Conservation (phyloP, 768 basidiomycete genomes). For the Lepiota venenata region DNA sequence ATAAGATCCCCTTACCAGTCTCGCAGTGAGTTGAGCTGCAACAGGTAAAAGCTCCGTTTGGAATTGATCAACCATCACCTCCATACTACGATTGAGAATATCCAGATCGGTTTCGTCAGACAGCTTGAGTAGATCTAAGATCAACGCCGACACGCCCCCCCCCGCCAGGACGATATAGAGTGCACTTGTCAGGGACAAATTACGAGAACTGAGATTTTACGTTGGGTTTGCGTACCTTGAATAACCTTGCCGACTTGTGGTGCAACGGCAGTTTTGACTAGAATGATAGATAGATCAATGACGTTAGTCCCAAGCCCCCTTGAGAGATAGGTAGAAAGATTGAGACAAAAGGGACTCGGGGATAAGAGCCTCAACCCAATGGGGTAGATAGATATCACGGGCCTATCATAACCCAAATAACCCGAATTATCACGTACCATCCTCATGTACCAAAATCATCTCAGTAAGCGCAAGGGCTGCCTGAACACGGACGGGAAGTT, state of each 20-base stretch:
- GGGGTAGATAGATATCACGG: neutral
- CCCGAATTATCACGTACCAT: conserved; percentile 35
- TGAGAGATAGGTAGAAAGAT: too few relatives aligned
- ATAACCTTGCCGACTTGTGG: conserved; percentile 85
- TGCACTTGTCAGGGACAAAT: neutral
- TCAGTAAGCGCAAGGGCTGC: conserved; percentile 80
- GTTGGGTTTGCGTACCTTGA: conserved; percentile 49
- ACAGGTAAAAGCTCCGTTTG: conserved; percentile 83
- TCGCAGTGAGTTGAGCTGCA: conserved; percentile 72
- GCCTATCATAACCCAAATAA: neutral
- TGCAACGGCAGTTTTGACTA: conserved; percentile 66
- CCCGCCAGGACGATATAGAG: neutral
- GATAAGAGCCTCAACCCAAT: too few relatives aligned
- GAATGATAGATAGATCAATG: conserved; percentile 7
- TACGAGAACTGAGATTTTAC: too few relatives aligned
- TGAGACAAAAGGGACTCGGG: too few relatives aligned
- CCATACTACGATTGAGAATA: conserved; percentile 78
- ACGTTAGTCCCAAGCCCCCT: neutral
- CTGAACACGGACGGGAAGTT: conserved; percentile 82
- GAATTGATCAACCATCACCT: conserved; percentile 84
- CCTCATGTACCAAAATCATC: conserved; percentile 60
- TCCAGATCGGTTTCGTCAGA: conserved; percentile 92
- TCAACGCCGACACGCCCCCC: neutral
- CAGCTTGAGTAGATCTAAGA: conserved; percentile 76
- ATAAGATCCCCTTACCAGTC: conserved; percentile 51